Conservation (phyloP, 2,329 filamentous ascomycete species). For the Colletotrichum siamense region DNA sequence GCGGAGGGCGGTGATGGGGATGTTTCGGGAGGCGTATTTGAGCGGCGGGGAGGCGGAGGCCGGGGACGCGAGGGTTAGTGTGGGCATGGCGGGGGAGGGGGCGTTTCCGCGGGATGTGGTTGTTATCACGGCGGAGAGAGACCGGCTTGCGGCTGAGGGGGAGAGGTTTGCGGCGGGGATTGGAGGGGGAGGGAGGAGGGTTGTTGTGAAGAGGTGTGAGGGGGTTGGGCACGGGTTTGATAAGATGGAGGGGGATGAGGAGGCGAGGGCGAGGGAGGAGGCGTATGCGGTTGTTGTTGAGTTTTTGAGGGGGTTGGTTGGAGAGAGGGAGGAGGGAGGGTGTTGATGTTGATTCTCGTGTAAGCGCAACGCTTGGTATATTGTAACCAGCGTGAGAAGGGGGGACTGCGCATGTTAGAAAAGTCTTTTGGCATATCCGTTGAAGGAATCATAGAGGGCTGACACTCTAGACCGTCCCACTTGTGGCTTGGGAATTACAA, state of each 20-base stretch:
- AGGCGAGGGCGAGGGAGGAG: background rate
- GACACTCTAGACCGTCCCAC: too few relatives aligned
- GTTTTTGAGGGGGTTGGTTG: background rate
- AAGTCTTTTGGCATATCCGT: accelerated
- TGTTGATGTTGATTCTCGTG: background rate
- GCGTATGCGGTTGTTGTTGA: background rate
- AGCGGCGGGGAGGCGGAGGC: background rate
- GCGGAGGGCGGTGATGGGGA: background rate
- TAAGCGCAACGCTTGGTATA: background rate
- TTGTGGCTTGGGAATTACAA: accelerated
- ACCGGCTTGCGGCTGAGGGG: background rate
- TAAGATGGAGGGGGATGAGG: background rate
- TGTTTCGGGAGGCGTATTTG: background rate
- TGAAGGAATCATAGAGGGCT: too few relatives aligned
- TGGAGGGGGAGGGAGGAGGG: background rate
- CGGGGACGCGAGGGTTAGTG: background rate
- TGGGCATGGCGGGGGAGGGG: background rate
- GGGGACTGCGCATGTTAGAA: accelerated
- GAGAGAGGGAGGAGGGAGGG: too few relatives aligned
- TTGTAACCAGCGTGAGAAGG: background rate
- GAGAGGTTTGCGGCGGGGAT: background rate
- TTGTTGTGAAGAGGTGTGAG: background rate
- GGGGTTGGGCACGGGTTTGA: background rate
- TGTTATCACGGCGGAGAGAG: background rate
- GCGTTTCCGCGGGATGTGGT: background rate